phyloP scores from a whole-genome alignment of 2,329 filamentous ascomycete species.

The Thelonectria discophora region DNA sequence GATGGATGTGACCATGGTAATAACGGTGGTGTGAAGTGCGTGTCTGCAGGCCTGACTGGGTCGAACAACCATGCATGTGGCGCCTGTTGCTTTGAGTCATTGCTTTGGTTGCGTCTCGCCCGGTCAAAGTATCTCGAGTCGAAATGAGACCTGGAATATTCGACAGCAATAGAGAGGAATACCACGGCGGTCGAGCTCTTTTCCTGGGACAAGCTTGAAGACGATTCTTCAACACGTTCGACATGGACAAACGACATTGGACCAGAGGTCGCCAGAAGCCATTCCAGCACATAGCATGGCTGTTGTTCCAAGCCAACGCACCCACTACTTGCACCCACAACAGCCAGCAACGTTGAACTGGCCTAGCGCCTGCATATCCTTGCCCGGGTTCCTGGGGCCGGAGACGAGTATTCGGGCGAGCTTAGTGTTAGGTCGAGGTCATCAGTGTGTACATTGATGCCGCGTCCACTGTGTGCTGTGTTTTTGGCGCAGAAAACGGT shows the following conservation, averaged over 20 bases:
- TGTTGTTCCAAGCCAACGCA: background rate
- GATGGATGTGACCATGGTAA: background rate
- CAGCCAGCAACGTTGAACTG: constrained; percentile 3
- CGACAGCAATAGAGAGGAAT: too few relatives aligned
- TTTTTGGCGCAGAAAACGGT: constrained; percentile 9
- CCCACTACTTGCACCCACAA: background rate
- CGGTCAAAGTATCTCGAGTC: too few relatives aligned
- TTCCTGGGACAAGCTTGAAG: too few relatives aligned
- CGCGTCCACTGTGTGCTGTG: background rate
- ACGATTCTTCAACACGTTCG: too few relatives aligned
- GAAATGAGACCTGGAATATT: too few relatives aligned
- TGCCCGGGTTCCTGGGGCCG: constrained; percentile 10
- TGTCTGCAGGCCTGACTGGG: too few relatives aligned
- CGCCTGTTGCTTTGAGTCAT: too few relatives aligned
- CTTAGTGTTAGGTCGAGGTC: constrained; percentile 1
- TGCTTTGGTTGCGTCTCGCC: too few relatives aligned
- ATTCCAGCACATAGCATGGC: background rate
- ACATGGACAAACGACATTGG: too few relatives aligned
- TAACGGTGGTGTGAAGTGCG: background rate
- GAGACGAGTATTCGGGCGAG: background rate
- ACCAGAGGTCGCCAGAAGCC: too few relatives aligned
- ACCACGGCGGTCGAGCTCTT: too few relatives aligned
- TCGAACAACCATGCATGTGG: too few relatives aligned
- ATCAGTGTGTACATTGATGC: constrained; percentile 11
- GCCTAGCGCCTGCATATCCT: constrained; percentile 3